Base-by-base conservation (phyloP, 257 asterid genomes). In the Cinchona pubescens region DNA sequence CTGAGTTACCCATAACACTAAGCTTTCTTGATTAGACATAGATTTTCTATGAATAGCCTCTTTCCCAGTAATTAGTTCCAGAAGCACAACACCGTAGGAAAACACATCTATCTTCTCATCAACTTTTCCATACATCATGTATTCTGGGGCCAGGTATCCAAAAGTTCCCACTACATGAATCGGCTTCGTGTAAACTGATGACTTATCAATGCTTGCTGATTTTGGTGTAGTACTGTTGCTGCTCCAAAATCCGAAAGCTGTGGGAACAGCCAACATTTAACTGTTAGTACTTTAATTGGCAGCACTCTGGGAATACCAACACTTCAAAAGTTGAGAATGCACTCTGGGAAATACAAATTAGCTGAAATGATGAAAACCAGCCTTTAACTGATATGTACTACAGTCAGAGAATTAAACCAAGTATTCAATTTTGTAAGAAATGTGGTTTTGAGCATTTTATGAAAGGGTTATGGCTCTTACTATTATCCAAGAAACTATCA, bases 121-220 rank as follows among this genome's bases (percentile, higher is more conserved):
- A 77, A 93, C 92, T 85, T 88, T 88, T 29, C 97, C 98, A 65
- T 86, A 89, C 97, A 86, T 87, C 82, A 88, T 74, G 80, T 91
- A 92, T 82, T 93, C 98, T 1, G 98, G 98, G 18, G 97, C 98
- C 81, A 89, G 79, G 88, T 89, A 88, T 76, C 96, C 95, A 58
- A 82, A 85, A 27, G 90, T 87, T 74, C 87, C 92, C 56, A 81
- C 85, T 35, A 82, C 88, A 66, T 85, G 85, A 73, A 78, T 76
- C 12, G 87, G 91, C 83, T 82, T 83, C 63, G 79, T 81, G 66
- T 63, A 76, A 13, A 64, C 74, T 8, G 82, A 75, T 18, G 81
- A n/a, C n/a, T n/a, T n/a, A n/a, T n/a, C n/a, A n/a, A 78, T 37
- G 83, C 78, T 71, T 80, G 79, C 77, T 79, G 76, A 73, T 25